A percentile compares a stretch with the other conserved stretches of the same genome.
phyloP scores from a whole-genome alignment of 2,329 filamentous ascomycete genomes.

The Diaporthe ampelina region DNA sequence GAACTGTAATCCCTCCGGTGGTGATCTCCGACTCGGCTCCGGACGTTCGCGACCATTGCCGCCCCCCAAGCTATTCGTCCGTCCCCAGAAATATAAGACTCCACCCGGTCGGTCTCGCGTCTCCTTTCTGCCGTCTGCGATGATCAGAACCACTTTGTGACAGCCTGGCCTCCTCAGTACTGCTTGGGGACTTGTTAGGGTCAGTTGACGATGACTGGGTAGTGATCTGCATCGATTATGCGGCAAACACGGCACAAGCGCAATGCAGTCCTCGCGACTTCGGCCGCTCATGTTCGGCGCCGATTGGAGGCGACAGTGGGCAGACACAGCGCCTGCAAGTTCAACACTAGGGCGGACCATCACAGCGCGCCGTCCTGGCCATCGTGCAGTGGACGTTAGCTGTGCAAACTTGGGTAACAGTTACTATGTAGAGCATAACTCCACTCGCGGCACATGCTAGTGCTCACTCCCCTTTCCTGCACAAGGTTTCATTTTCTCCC shows the following conservation, averaged over 20 bases:
- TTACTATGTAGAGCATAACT: background rate
- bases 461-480: background rate
- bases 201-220: background rate
- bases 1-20: background rate
- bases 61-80: background rate
- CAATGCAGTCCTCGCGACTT: conserved; percentile 9
- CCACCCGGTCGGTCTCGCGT: conserved; percentile 9
- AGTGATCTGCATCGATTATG: background rate
- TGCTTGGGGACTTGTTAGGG: background rate
- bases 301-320: background rate
- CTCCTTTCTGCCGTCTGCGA: background rate
- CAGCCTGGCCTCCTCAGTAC: background rate
- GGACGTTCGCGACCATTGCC: background rate
- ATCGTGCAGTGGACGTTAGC: background rate
- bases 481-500: background rate
- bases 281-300: background rate
- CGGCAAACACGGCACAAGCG: background rate
- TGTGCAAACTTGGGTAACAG: background rate
- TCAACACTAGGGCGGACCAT: background rate
- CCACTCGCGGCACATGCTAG: background rate
- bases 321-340: background rate
- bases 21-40: conserved; percentile 6
- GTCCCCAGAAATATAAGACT: background rate
- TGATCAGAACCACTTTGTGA: background rate
- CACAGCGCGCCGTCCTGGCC: background rate